Evolutionary conservation across 768 basidiomycete genomes (phyloP).

Genomic region (Lyophyllum semitale): DNA sequence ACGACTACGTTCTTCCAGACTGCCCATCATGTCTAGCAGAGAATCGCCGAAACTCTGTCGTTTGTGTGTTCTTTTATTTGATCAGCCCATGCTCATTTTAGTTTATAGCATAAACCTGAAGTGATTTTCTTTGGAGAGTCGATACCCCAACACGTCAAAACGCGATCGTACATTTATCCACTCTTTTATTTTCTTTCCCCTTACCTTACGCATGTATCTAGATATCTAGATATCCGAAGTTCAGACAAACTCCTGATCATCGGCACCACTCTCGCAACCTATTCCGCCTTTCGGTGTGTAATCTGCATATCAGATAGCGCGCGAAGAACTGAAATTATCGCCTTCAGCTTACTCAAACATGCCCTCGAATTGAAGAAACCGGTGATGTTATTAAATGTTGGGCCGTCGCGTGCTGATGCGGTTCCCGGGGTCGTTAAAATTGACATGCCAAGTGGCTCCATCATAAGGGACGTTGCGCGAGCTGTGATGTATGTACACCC

Average conservation of each 20-base stretch:
- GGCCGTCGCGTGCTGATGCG: slow-evolving; percentile 84
- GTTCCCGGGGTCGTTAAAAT: slow-evolving; percentile 74
- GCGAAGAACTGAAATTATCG: neutral
- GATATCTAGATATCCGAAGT: slow-evolving; percentile 57
- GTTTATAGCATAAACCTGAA: slow-evolving; percentile 70
- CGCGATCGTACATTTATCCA: slow-evolving; percentile 65
- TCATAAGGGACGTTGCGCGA: slow-evolving; percentile 67
- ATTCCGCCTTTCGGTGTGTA: slow-evolving; percentile 81
- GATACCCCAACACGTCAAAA: slow-evolving; percentile 63
- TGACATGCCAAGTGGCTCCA: slow-evolving; percentile 71
- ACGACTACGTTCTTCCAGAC: slow-evolving; percentile 76
- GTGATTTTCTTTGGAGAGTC: slow-evolving; percentile 92
- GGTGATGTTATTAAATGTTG: slow-evolving; percentile 81
- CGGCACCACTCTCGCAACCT: slow-evolving; percentile 92
- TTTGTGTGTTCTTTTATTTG: slow-evolving; percentile 29
- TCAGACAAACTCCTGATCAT: slow-evolving; percentile 75
- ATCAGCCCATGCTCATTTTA: neutral
- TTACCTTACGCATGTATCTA: slow-evolving; percentile 22
- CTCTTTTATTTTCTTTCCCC: neutral
- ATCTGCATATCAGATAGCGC: neutral
- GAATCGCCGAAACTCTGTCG: slow-evolving; percentile 60
- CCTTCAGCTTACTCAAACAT: slow-evolving; percentile 70
- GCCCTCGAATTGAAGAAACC: slow-evolving; percentile 77
- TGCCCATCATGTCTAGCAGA: slow-evolving; percentile 70
- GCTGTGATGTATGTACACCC: slow-evolving; percentile 55